These are phyloP conservation scores for Teratosphaeria nubilosa DNA, from an alignment of 2,329 filamentous ascomycete genomes.

Conservation along the genomic window DNA sequence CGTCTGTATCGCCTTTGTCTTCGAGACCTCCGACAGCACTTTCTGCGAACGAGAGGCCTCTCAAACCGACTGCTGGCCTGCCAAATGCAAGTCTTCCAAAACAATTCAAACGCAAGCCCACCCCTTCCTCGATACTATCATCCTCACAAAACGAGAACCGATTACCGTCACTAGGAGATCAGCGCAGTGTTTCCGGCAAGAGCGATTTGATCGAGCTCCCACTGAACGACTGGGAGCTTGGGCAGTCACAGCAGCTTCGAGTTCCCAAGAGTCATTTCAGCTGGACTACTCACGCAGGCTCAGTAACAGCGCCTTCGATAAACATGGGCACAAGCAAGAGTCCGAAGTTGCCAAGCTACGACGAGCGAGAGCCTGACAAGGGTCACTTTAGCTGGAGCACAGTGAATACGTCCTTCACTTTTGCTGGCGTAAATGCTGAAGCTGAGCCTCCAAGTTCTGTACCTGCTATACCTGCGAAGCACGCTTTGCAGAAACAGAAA, in stretches of 20 bases:
- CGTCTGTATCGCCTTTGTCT: conserved; percentile 15
- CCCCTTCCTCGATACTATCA: conserved; percentile 7
- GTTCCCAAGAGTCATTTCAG: conserved; percentile 22
- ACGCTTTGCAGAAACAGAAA: conserved; percentile 7
- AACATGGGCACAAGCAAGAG: conserved; percentile 5
- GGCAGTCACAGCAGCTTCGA: neutral
- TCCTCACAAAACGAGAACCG: conserved; percentile 12
- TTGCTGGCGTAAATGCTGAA: conserved; percentile 23
- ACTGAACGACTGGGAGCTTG: conserved; percentile 1
- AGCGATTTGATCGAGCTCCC: conserved; percentile 7
- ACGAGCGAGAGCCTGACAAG: conserved; percentile 2
- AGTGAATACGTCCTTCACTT: conserved; percentile 28
- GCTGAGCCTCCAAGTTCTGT: conserved; percentile 34
- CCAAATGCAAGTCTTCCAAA: neutral
- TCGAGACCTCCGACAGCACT: conserved; percentile 4
- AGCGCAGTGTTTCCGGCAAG: conserved; percentile 8
- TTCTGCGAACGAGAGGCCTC: conserved; percentile 2
- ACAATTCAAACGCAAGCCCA: conserved; percentile 20
- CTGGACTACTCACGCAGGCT: conserved; percentile 24
- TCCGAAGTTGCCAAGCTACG: neutral
- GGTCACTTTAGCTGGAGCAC: conserved; percentile 36
- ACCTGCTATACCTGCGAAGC: conserved; percentile 25
- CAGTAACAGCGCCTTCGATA: conserved; percentile 12
- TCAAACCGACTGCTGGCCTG: neutral
- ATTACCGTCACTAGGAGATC: conserved; percentile 5